Base-by-base conservation (phyloP, 2,329 filamentous ascomycete genomes). In the Ophiostoma piceae region DNA sequence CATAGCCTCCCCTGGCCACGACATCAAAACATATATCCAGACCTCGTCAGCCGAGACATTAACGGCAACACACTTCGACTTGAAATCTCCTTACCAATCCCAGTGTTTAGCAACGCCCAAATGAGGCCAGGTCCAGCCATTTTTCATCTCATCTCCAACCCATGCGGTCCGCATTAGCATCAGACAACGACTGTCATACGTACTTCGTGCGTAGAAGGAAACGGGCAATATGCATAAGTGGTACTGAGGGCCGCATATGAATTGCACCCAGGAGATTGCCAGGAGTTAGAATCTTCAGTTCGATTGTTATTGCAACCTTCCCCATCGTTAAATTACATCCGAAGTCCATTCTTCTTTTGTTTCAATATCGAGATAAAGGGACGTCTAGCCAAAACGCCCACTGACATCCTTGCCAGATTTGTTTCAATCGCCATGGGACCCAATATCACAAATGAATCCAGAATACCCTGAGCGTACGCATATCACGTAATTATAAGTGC, bases 101-200 rank as follows among this genome's bases (percentile, higher is more conserved):
- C 5, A 8, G 43, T 47, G 19, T 19, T 19, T 19, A 47, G 16
- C 11, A 47, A 47, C 14, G 14, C 43, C 43, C 43, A 47, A 41
- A 41, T 41, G 12, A 41, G 11, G 9, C 3, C 39, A 41, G 39
- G 43, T n/a, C 43, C 16, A 19, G 14, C 19, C 19, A n/a, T 5
- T 47, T 4, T 47, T 47, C 19, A n/a, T 47, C 19, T 8, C 43
- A 47, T 47, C 43, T n/a, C 43, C 51, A 26, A 57, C 22, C 9
- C 51, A 29, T 57, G 51, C 12, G 51, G 1, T 22, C 26, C 22
- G 22, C 51, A 26, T n/a, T 26, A 26, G 1, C 22, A 57, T 26
- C n/a, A 57, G 11, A 26, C 22, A 57, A 57, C 51, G 51, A 16
- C 51, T 57, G 51, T 57, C 51, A n/a, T 57, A 57, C 51, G 51